Conservation (phyloP, 2,329 filamentous ascomycete species). For the Aureobasidium sp. region DNA sequence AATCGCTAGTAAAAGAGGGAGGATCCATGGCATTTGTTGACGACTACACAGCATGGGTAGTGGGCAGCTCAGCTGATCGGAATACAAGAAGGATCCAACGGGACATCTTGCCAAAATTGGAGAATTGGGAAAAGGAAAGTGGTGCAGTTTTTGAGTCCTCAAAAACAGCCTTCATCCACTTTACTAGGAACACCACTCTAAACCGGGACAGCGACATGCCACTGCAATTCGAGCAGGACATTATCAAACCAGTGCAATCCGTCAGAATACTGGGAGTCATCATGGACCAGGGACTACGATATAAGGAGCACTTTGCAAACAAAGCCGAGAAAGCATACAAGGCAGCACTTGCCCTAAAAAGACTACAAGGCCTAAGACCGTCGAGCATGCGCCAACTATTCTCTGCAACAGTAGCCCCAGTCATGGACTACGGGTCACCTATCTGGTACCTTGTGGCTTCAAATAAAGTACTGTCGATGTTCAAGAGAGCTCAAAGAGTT, state of each 20-base stretch:
- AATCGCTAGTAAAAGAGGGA: slow-evolving; percentile 13
- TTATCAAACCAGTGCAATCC: not conserved
- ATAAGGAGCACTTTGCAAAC: not conserved
- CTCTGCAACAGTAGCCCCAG: not conserved
- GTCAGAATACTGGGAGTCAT: not conserved
- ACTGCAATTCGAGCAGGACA: not conserved
- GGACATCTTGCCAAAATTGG: slow-evolving; percentile 12
- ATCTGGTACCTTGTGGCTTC: not conserved
- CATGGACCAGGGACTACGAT: not conserved
- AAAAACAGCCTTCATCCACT: slow-evolving; percentile 28
- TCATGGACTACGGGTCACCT: not conserved
- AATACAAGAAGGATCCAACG: slow-evolving; percentile 17
- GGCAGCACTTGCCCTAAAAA: slow-evolving; percentile 16
- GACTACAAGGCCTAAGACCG: slow-evolving; percentile 9
- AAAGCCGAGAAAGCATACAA: not conserved
- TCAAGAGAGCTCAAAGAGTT: not conserved
- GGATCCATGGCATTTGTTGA: slow-evolving; percentile 21
- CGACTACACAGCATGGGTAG: slow-evolving; percentile 21
- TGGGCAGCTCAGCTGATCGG: slow-evolving; percentile 13
- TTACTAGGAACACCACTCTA: slow-evolving; percentile 17
- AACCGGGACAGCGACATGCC: not conserved
- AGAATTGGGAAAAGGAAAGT: slow-evolving; percentile 15
- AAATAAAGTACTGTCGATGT: not conserved
- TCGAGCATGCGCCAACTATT: not conserved
- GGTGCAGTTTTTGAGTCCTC: slow-evolving; percentile 25